phyloP scores from a whole-genome alignment of 106 monocot genomes.

The Amphibolis antarctica region DNA sequence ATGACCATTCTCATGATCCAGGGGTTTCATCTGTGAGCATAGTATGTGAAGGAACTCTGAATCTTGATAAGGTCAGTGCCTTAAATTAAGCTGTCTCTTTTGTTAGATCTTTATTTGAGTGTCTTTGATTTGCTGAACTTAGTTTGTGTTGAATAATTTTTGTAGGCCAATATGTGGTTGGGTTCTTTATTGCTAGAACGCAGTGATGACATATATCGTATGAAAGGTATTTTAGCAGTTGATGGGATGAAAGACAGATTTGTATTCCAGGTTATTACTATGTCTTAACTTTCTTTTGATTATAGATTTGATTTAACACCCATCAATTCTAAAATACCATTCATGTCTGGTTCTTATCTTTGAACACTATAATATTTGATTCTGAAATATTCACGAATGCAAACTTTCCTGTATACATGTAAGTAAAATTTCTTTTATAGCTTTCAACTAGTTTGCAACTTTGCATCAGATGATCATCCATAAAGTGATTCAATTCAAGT shows the following conservation, averaged over 20 bases:
- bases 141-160: conserved; percentile 1
- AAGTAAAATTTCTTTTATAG: too few relatives aligned
- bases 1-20: conserved; percentile 89
- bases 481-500: too few relatives aligned
- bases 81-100: background rate
- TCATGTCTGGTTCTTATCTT: too few relatives aligned
- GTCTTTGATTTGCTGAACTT: conserved; percentile 1
- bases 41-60: conserved; percentile 83
- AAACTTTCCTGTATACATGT: too few relatives aligned
- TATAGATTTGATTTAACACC: too few relatives aligned
- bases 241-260: conserved; percentile 85
- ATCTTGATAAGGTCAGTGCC: conserved; percentile 73
- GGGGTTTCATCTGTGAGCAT: conserved; percentile 98
- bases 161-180: conserved; percentile 96
- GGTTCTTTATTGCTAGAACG: conserved; percentile 79
- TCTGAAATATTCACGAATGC: too few relatives aligned
- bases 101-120: conserved; percentile 3
- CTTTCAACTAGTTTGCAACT: too few relatives aligned
- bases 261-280: conserved; percentile 75
- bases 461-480: too few relatives aligned
- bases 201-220: conserved; percentile 95
- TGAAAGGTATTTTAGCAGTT: conserved; percentile 96
- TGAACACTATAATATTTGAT: too few relatives aligned
- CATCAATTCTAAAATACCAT: too few relatives aligned
- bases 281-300: background rate